Evolutionary conservation across 2,329 filamentous ascomycete species (phyloP).

Genomic region (Beauveria varroae): DNA sequence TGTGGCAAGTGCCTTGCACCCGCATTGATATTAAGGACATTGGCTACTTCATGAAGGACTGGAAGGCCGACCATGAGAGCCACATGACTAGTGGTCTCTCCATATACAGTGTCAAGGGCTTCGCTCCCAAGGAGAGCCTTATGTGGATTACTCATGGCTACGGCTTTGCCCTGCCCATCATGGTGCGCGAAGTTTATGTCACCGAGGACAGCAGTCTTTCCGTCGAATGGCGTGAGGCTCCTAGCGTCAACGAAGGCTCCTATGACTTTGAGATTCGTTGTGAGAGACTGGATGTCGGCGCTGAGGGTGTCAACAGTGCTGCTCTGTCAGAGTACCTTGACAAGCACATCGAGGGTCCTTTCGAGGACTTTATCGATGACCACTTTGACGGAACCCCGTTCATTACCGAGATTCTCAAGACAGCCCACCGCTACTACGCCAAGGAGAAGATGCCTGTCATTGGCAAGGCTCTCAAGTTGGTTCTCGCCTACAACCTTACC

Average conservation of each 20-base stretch:
- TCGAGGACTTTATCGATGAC: constrained; percentile 89
- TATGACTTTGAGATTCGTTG: constrained; percentile 81
- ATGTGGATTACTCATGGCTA: constrained; percentile 97
- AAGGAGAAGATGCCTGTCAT: constrained; percentile 85
- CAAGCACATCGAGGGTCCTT: constrained; percentile 85
- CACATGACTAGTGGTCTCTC: constrained; percentile 83
- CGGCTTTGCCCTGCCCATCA: constrained; percentile 85
- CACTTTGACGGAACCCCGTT: constrained; percentile 95
- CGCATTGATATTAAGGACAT: constrained; percentile 99
- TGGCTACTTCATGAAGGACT: constrained; percentile 98
- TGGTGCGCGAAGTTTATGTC: constrained; percentile 88
- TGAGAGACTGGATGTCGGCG: constrained; percentile 79
- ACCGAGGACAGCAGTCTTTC: constrained; percentile 88
- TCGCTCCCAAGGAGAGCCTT: constrained; percentile 55
- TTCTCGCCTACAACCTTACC: constrained; percentile 92
- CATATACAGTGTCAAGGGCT: constrained; percentile 90
- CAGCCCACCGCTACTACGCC: constrained; percentile 84
- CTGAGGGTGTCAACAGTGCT: constrained; percentile 75
- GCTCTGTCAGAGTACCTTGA: constrained; percentile 88
- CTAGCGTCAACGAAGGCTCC: constrained; percentile 59
- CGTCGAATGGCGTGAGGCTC: constrained; percentile 86
- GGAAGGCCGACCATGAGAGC: constrained; percentile 93
- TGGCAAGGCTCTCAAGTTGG: constrained; percentile 89
- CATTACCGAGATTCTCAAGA: constrained; percentile 93
- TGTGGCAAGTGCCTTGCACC: constrained; percentile 97